A percentile compares a stretch with the other conserved stretches of the same genome.
Conservation (phyloP, 768 basidiomycete genomes). For the Russula sp. region DNA sequence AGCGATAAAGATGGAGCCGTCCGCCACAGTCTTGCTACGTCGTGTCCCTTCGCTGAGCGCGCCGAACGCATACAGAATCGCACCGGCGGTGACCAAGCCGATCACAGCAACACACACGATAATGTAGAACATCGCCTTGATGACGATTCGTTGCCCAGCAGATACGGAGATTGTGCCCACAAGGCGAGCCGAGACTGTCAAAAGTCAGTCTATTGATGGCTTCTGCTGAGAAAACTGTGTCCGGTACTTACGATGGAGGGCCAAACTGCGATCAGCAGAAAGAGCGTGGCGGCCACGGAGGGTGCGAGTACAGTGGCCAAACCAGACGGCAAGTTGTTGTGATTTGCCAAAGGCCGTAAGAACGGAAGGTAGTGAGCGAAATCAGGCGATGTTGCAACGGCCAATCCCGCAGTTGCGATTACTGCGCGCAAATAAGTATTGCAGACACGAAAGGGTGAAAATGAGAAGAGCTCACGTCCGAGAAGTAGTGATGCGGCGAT, state of each 20-base stretch:
- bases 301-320: constrained; percentile 68
- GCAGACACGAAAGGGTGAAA: neutral
- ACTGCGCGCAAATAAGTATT: constrained; percentile 43
- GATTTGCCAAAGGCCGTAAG: constrained; percentile 49
- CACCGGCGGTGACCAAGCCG: constrained; percentile 64
- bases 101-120: constrained; percentile 52
- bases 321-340: constrained; percentile 54
- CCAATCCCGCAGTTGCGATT: constrained; percentile 65
- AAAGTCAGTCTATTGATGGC: neutral
- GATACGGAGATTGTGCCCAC: constrained; percentile 64
- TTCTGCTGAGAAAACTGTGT: neutral
- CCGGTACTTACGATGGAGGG: constrained; percentile 54
- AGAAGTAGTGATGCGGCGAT: constrained; percentile 52
- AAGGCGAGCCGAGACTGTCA: constrained; percentile 24
- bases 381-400: constrained; percentile 66
- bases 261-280: constrained; percentile 52
- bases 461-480: constrained; percentile 50
- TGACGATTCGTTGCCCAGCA: constrained; percentile 54
- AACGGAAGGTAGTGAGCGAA: constrained; percentile 70
- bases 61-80: constrained; percentile 64
- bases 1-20: constrained; percentile 71
- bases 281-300: constrained; percentile 56
- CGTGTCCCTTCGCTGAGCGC: constrained; percentile 46
- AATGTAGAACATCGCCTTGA: constrained; percentile 62
- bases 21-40: constrained; percentile 50